Evolutionary conservation across 495 filamentous ascomycete species (phyloP), one percentile per base, ranked within the genome.

Genomic region (Tuber brumale): DNA sequence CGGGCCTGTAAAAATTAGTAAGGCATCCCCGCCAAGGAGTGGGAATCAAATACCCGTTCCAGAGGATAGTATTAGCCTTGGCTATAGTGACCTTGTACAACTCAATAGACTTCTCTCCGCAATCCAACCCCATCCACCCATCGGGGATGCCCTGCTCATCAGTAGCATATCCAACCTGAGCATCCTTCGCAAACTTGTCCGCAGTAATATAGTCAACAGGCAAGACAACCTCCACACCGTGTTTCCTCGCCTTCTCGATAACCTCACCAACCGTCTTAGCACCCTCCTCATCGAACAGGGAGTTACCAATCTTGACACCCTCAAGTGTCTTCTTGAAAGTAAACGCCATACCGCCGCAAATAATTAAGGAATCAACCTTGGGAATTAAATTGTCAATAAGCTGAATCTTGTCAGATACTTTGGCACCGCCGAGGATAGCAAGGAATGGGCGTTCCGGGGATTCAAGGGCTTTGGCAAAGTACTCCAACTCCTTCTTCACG

Each of bases 401-500:
- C 88, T 97, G 92, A 86, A 99, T 98, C 90, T 99, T 99, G 87
- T 99, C 95, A 46, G 93, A 95, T 69, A 99, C 93, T 89, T 99
- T 99, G 81, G 96, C 93, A 77, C 95, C 95, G 77, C 95, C 95
- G 7, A 99, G 91, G 84, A 99, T 98, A 84, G 95, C 96, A 27
- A 99, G 92, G 92, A 99, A 99, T 75, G 96, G 96, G 41, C 94
- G 90, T 87, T 94, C 87, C 51, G 95, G 95, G 80, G 88, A 89
- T 87, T 99, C 95, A 46, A 99, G 92, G 45, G 95, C 95, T 88
- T 97, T 89, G 74, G 95, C 95, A 85, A 99, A 99, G 90, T 98
- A 99, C 83, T 98, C 95, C 70, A 99, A 93, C 85, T 99, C 95
- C 88, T 98, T 99, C 92, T 99, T 99, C 87, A 99, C 92, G 81